phyloP scores from a whole-genome alignment of 2,329 filamentous ascomycete genomes.

The Cylindrodendrum hubeiense region DNA sequence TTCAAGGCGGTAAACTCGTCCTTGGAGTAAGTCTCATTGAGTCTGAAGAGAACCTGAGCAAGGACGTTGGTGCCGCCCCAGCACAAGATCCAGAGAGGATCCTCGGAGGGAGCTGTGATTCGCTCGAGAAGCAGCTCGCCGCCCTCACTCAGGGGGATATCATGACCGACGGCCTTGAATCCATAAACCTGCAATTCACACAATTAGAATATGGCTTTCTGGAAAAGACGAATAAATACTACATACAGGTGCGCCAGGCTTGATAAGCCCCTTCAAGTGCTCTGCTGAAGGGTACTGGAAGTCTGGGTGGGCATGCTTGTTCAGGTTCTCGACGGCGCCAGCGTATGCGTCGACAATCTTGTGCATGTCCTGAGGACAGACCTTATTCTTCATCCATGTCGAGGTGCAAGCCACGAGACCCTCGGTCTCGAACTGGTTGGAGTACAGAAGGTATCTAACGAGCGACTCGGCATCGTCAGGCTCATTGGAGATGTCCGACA shows the following conservation, averaged over 20 bases:
- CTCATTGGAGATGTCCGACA: slow-evolving; percentile 61
- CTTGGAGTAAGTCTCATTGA: slow-evolving; percentile 41
- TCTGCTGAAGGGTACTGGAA: slow-evolving; percentile 55
- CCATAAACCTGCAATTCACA: slow-evolving; percentile 46
- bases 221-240: neutral
- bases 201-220: neutral
- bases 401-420: slow-evolving; percentile 61
- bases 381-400: slow-evolving; percentile 57
- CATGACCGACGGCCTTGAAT: slow-evolving; percentile 47
- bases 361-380: slow-evolving; percentile 57
- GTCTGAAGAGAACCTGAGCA: slow-evolving; percentile 59
- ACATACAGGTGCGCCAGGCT: slow-evolving; percentile 51
- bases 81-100: slow-evolving; percentile 64
- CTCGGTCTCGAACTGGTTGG: slow-evolving; percentile 60
- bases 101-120: slow-evolving; percentile 33
- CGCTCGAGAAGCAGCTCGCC: slow-evolving; percentile 55
- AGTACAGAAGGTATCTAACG: slow-evolving; percentile 58
- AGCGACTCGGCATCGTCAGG: slow-evolving; percentile 60
- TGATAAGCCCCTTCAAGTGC: slow-evolving; percentile 50
- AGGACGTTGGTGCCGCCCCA: slow-evolving; percentile 68
- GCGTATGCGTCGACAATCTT: slow-evolving; percentile 59
- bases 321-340: slow-evolving; percentile 60
- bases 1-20: slow-evolving; percentile 52
- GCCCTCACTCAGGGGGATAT: slow-evolving; percentile 52
- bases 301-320: slow-evolving; percentile 59